A percentile compares a stretch with the other conserved stretches of the same genome.
Conservation (phyloP, 1,284 basidiomycete genomes). For the Ustilago xerochloae region DNA sequence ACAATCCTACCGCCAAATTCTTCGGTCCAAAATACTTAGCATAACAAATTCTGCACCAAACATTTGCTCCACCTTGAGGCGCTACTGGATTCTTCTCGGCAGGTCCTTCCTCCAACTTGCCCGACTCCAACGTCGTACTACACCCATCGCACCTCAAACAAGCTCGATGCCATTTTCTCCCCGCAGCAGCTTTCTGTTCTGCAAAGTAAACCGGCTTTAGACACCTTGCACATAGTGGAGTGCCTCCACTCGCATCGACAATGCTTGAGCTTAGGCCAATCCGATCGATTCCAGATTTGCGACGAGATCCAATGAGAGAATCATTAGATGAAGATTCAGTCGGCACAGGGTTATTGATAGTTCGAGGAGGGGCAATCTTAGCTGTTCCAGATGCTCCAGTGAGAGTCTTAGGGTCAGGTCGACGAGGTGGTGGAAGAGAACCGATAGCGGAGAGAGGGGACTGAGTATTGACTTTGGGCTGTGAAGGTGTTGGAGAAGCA, state of each 20-base stretch:
- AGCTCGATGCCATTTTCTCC: slow-evolving; percentile 62
- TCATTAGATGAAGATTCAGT: slow-evolving; percentile 10
- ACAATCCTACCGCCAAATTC: slow-evolving; percentile 43
- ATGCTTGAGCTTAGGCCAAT: slow-evolving; percentile 49
- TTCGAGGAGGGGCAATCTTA: slow-evolving; percentile 45
- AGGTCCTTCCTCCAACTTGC: slow-evolving; percentile 64
- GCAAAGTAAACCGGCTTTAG: slow-evolving; percentile 64
- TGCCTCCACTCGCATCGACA: slow-evolving; percentile 49
- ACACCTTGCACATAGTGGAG: slow-evolving; percentile 64
- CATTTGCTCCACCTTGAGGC: slow-evolving; percentile 42
- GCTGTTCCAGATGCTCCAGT: slow-evolving; percentile 44
- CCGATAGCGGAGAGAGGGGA: slow-evolving; percentile 34
- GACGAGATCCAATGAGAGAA: neutral
- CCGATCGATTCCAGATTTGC: slow-evolving; percentile 44
- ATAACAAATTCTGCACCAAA: slow-evolving; percentile 65
- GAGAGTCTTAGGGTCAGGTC: slow-evolving; percentile 47
- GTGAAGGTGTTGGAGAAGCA: slow-evolving; percentile 16
- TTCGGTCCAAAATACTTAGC: slow-evolving; percentile 60
- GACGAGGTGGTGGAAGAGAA: slow-evolving; percentile 18
- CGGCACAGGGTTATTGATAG: slow-evolving; percentile 13
- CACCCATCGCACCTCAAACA: slow-evolving; percentile 66
- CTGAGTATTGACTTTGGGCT: slow-evolving; percentile 33
- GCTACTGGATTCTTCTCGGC: slow-evolving; percentile 15
- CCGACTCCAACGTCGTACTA: slow-evolving; percentile 57
- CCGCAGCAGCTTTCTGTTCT: slow-evolving; percentile 63